Conservation (phyloP, 2,329 filamentous ascomycete genomes). For the Huntiella omanensis region DNA sequence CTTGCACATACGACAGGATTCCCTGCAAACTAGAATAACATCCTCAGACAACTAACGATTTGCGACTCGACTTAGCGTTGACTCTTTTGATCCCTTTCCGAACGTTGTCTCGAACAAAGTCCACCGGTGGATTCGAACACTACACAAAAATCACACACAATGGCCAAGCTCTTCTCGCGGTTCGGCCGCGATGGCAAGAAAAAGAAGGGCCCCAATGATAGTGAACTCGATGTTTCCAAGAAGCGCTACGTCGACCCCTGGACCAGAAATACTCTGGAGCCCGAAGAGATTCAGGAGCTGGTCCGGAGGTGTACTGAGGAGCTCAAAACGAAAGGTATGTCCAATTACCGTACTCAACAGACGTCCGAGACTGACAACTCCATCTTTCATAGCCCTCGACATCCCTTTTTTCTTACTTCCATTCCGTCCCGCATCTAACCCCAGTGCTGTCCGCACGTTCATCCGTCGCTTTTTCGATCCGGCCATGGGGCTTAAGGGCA, state of each 20-base stretch:
- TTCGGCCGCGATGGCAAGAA: conserved; percentile 57
- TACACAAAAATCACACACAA: conserved; percentile 17
- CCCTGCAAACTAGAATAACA: no score
- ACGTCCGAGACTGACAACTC: neutral
- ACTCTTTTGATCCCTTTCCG: conserved; percentile 10
- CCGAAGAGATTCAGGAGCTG: conserved; percentile 81
- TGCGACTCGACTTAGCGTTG: neutral
- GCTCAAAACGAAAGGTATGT: conserved; percentile 81
- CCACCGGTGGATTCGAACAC: no score
- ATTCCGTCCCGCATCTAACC: conserved; percentile 82
- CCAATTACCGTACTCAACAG: neutral
- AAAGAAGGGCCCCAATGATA: conserved; percentile 39
- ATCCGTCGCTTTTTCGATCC: conserved; percentile 80
- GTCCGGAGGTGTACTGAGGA: conserved; percentile 72
- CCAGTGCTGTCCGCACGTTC: conserved; percentile 79
- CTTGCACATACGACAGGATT: no score
- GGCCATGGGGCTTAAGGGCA: conserved; percentile 44
- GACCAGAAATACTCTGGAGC: conserved; percentile 60
- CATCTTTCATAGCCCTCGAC: conserved; percentile 46
- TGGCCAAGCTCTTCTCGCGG: conserved; percentile 41
- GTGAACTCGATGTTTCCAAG: conserved; percentile 37
- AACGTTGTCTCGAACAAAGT: neutral
- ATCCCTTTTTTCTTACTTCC: conserved; percentile 84
- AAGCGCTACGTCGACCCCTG: conserved; percentile 80
- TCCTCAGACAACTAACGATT: no score